Conservation (phyloP, 305 asterid genomes). For the Rubia occidens region DNA sequence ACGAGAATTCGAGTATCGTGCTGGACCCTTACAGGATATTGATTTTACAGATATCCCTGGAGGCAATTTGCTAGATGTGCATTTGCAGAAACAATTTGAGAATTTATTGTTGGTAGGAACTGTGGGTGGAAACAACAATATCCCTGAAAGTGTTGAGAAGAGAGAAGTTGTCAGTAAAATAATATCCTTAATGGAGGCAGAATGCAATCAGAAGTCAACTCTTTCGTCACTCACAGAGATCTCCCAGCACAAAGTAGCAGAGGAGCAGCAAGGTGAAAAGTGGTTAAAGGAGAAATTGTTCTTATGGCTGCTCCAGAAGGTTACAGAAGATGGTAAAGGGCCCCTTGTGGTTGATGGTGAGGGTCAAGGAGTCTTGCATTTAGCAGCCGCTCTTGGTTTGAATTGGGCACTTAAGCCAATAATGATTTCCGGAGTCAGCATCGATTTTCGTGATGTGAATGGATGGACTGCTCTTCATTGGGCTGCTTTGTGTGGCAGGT, state of each 20-base stretch:
- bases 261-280: slow-evolving; percentile 44
- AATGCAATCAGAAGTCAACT: slow-evolving; percentile 34
- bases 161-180: slow-evolving; percentile 36
- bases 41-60: slow-evolving; percentile 25
- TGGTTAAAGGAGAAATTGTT: slow-evolving; percentile 54
- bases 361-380: slow-evolving; percentile 90
- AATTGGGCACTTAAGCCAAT: slow-evolving; percentile 78
- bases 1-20: slow-evolving; percentile 73
- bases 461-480: slow-evolving; percentile 99
- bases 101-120: slow-evolving; percentile 37
- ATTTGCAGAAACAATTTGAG: slow-evolving; percentile 56
- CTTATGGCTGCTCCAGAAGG: slow-evolving; percentile 60
- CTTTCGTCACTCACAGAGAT: slow-evolving; percentile 26
- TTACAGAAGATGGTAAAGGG: slow-evolving; percentile 53
- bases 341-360: slow-evolving; percentile 46
- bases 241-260: slow-evolving; percentile 29
- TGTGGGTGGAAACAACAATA: slow-evolving; percentile 25
- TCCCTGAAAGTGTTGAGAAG: slow-evolving; percentile 31
- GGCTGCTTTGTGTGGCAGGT: slow-evolving; percentile 98
- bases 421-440: slow-evolving; percentile 51
- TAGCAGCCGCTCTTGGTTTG: slow-evolving; percentile 91
- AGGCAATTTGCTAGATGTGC: slow-evolving; percentile 35
- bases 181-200: slow-evolving; percentile 49
- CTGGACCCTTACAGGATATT: slow-evolving; percentile 29
- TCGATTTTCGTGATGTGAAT: slow-evolving; percentile 82